Base-by-base conservation (phyloP, 106 monocot species). In the Acanthochlamys bracteata region DNA sequence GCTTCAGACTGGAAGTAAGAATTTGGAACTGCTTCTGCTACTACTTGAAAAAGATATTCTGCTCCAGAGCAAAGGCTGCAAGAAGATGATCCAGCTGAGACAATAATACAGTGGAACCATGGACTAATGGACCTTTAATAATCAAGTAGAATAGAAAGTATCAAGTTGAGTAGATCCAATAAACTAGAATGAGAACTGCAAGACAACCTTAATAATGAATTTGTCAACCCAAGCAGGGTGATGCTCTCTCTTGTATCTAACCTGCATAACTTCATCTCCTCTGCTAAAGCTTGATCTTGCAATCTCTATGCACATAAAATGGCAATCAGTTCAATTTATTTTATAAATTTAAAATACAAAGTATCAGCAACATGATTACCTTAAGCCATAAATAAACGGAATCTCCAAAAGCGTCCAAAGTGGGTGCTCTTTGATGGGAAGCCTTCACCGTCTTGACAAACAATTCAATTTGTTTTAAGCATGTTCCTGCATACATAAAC, bases 61-160 rank as follows among this genome's bases (percentile, higher is more conserved):
- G 87, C 95, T 42, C 84, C 82, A 51, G 90, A 79, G 61, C 68
- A 83, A 55, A 96, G 43, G 61, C 95, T 96, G 84, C 40, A 71
- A 73, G 62, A 75, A 43, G 10, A 8, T 43, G 7, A 43, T 43
- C 43, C 43, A 59, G 22, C 14, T 74, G 11, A 67, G 68, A 64
- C 51, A 41, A 55, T 24, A 43, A 43, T 8, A 7, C 13, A 43
- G 7, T 43, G 43, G 43, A 43, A 43, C 43, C 13, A 7, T 43
- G 43, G 43, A 43, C 7, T 8, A 8, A 43, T 43, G 43, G 13
- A 43, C 10, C 10, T 8, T 43, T 8, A 8, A 43, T 43, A 43
- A 43, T 8, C 43, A 43, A 43, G 13, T 43, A 43, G 43, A 7
- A 7, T 24, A 58, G 10, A 58, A 58, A 58, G 7, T 58, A 24